Base-by-base conservation (phyloP, 345 rosid genomes). In the Euphorbia tirucalli region DNA sequence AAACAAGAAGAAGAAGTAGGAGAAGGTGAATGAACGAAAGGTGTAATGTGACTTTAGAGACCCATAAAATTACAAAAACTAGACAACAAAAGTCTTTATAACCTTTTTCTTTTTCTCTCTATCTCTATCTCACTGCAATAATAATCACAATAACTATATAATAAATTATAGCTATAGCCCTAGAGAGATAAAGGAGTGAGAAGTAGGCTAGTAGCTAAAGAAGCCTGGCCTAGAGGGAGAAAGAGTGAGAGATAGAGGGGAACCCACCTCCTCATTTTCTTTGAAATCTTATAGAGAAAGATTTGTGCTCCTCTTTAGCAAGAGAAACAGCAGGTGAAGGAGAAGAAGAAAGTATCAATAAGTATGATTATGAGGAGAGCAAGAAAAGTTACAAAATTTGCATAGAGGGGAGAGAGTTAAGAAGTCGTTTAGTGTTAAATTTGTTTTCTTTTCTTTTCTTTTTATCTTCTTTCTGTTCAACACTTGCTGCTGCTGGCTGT, bases 191-290 rank as follows among this genome's bases (percentile, higher is more conserved):
- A 27, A 59, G 7, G 39, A 3, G 3, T 35, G 3, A 7, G n/a
- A n/a, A n/a, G n/a, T n/a, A n/a, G n/a, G n/a, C n/a, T n/a, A 35
- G 39, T 35, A 35, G 39, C 39, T 7, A 7, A 35, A 35, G 7
- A 35, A n/a, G n/a, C n/a, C n/a, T n/a, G n/a, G 18, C 52, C 32
- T 30, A 61, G 39, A 61, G 14, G 1, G 31, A 41, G 14, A 43
- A 16, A 0, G n/a, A 50, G 19, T 25, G 73, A 69, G 71, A 63
- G 80, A 75, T 61, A 24, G 68, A 60, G 68, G 78, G 61, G 74
- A 77, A 73, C 82, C 82, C 80, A 77, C 80, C 82, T 75, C 73
- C 58, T 75, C 35, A 74, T 65, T 72, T 76, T 80, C 73, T 66
- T 59, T 59, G 65, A 67, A 64, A 70, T 49, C 55, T 64, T 69